These are phyloP conservation scores for Trametes elegans DNA, from an alignment of 768 basidiomycete genomes.

Conservation along the genomic window DNA sequence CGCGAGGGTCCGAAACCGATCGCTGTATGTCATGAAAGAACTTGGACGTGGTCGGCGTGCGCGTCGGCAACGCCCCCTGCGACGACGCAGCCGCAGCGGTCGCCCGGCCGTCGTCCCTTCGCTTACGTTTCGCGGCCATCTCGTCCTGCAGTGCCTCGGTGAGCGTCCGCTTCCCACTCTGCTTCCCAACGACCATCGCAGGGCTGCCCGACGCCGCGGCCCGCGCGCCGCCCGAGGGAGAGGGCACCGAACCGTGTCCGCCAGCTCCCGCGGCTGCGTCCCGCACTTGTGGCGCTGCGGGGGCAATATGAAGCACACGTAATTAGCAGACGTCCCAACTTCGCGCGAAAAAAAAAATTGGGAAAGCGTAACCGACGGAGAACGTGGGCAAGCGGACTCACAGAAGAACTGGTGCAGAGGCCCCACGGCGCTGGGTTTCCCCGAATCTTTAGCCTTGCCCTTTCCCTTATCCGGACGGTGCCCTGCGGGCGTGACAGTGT, in stretches of 20 bases:
- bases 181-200: constrained; percentile 42
- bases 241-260: background rate
- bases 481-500: constrained; percentile 20
- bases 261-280: background rate
- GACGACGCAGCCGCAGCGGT: constrained; percentile 19
- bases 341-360: background rate
- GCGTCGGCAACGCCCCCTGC: constrained; percentile 1
- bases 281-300: constrained; percentile 19
- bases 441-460: constrained; percentile 50
- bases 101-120: constrained; percentile 28
- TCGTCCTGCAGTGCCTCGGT: constrained; percentile 71
- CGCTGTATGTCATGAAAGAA: constrained; percentile 22
- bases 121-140: constrained; percentile 49
- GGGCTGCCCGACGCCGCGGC: constrained; percentile 2
- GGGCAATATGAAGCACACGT: constrained; percentile 16
- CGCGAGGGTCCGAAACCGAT: constrained; percentile 20
- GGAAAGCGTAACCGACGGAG: constrained; percentile 12
- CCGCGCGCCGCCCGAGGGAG: background rate
- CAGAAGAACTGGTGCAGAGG: constrained; percentile 63
- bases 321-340: constrained; percentile 11
- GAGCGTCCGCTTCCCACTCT: constrained; percentile 76
- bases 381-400: constrained; percentile 32
- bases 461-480: constrained; percentile 23
- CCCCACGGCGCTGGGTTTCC: constrained; percentile 25
- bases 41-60: constrained; percentile 18